Evolutionary conservation across 2,329 filamentous ascomycete genomes (phyloP).

Genomic region (Fusarium nygamai): DNA sequence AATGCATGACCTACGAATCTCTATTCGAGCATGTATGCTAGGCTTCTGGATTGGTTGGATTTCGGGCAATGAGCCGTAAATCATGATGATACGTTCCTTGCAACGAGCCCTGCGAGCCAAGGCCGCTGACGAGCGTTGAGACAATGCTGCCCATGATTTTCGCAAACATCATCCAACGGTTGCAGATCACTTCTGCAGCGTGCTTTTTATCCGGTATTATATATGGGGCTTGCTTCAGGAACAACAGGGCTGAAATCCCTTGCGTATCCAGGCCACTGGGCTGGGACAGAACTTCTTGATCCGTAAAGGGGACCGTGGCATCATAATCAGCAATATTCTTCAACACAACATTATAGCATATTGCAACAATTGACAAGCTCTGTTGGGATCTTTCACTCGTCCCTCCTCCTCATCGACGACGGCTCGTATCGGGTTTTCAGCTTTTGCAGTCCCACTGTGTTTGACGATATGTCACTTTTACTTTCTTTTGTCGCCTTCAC

Average conservation of each 20-base stretch:
- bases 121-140: neutral
- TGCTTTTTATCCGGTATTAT: neutral
- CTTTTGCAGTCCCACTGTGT: neutral
- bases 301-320: neutral
- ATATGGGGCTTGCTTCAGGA: neutral
- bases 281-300: neutral
- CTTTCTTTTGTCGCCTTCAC: neutral
- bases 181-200: conserved; percentile 5
- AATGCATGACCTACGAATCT: neutral
- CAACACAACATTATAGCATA: too few species aligned
- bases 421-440: neutral
- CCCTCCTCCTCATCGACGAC: neutral
- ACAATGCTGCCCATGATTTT: neutral
- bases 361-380: neutral
- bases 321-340: neutral
- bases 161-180: neutral
- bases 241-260: neutral
- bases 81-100: neutral
- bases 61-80: neutral
- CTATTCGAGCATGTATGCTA: neutral
- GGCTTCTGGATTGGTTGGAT: too few species aligned
- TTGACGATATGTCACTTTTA: neutral
- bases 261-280: neutral
- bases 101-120: neutral
- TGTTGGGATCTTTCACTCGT: neutral